Conservation (phyloP, 805 yeast genomes). For the Scheffersomyces coipomensis region DNA sequence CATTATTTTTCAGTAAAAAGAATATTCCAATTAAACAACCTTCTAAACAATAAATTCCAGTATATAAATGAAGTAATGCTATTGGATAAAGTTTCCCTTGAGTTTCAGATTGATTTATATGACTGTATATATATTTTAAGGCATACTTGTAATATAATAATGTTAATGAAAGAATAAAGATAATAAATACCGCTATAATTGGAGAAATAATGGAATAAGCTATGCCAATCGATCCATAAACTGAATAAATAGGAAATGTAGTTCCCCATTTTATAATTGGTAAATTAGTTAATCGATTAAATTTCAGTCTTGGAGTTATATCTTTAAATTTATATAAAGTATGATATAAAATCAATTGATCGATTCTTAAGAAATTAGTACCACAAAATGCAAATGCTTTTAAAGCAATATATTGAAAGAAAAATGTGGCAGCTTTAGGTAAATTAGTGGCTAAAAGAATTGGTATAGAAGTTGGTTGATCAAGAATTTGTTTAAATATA, state of each 20-base stretch:
- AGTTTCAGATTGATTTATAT: conserved; percentile 56
- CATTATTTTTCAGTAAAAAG: conserved; percentile 54
- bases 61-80: conserved; percentile 73
- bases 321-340: conserved; percentile 39
- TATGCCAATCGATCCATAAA: conserved; percentile 73
- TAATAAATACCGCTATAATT: conserved; percentile 60
- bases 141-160: conserved; percentile 71
- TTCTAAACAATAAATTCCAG: conserved; percentile 82
- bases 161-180: conserved; percentile 52
- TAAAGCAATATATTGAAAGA: conserved; percentile 71
- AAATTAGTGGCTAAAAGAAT: conserved; percentile 70
- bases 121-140: conserved; percentile 54
- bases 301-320: conserved; percentile 60
- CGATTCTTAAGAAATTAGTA: conserved; percentile 60
- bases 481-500: conserved; percentile 57
- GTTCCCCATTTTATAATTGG: conserved; percentile 73
- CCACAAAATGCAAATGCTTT: conserved; percentile 80
- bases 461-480: conserved; percentile 73
- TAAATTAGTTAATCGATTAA: conserved; percentile 41
- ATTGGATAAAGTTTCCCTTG: conserved; percentile 69
- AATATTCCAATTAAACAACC: conserved; percentile 75
- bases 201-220: conserved; percentile 83
- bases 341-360: conserved; percentile 43
- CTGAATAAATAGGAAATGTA: conserved; percentile 71
- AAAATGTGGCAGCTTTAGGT: conserved; percentile 85